Conservation (phyloP, 1,284 basidiomycete genomes). For the Sparassis latifolia region DNA sequence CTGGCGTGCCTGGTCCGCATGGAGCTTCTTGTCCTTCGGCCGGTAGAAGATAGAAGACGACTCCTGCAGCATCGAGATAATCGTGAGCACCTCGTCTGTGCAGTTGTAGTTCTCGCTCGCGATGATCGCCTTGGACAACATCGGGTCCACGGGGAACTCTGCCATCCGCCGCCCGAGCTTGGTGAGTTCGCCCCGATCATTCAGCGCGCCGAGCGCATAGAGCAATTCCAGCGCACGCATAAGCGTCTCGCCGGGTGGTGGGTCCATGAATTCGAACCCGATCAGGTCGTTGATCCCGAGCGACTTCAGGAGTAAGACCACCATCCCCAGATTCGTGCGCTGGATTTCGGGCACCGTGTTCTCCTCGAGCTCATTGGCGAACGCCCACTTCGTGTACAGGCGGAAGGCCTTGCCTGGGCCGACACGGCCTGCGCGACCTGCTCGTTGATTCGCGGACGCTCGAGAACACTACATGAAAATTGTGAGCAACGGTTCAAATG, state of each 20-base stretch:
- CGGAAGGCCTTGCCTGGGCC: conserved; percentile 99
- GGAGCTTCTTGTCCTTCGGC: conserved; percentile 95
- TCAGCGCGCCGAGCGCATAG: conserved; percentile 93
- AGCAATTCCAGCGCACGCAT: conserved; percentile 91
- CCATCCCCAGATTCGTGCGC: conserved; percentile 94
- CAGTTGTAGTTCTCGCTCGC: conserved; percentile 93
- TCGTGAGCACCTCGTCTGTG: conserved; percentile 95
- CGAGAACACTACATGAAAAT: conserved; percentile 70
- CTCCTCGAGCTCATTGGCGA: conserved; percentile 90
- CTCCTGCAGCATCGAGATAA: conserved; percentile 97
- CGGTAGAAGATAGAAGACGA: conserved; percentile 93
- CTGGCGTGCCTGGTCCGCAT: conserved; percentile 94
- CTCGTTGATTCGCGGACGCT: conserved; percentile 95
- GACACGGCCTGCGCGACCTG: conserved; percentile 94
- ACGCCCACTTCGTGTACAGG: conserved; percentile 95
- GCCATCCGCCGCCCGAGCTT: conserved; percentile 97
- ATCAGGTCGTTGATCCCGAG: conserved; percentile 96
- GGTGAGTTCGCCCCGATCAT: conserved; percentile 94
- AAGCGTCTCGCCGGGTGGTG: conserved; percentile 97
- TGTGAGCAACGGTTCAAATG: not conserved
- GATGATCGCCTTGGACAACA: conserved; percentile 95
- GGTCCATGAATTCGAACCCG: conserved; percentile 99
- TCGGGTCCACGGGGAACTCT: conserved; percentile 98
- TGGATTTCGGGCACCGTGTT: conserved; percentile 99
- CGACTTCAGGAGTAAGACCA: conserved; percentile 91